A percentile compares a stretch with the other conserved stretches of the same genome.
Evolutionary conservation across 2,329 filamentous ascomycete genomes (phyloP).

Genomic region (Zymoseptoria passerinii): DNA sequence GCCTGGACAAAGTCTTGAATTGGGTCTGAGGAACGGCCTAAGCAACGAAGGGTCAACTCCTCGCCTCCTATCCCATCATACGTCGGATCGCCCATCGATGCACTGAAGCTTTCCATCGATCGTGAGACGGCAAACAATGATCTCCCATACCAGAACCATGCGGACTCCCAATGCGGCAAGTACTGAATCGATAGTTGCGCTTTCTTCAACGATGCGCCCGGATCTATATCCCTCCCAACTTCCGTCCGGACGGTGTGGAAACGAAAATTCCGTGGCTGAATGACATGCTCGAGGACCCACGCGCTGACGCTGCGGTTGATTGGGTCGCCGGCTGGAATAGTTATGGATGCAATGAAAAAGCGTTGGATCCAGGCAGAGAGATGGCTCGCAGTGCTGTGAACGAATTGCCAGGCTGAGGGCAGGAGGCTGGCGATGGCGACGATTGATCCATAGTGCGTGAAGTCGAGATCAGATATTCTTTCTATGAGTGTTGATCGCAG

Average conservation of each 20-base stretch:
- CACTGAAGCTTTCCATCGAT: conserved; percentile 14
- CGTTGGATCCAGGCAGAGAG: conserved; percentile 15
- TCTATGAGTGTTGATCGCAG: conserved; percentile 10
- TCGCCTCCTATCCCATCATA: conserved; percentile 22
- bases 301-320: conserved; percentile 19
- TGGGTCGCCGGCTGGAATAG: conserved; percentile 18
- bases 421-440: conserved; percentile 16
- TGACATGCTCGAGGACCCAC: conserved; percentile 19
- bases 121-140: conserved; percentile 13
- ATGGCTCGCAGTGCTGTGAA: conserved; percentile 14
- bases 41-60: conserved; percentile 32
- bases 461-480: conserved; percentile 15
- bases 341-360: conserved; percentile 19
- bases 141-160: conserved; percentile 17
- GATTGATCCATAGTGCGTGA: conserved; percentile 20
- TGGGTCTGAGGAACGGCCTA: conserved; percentile 38
- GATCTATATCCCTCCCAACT: conserved; percentile 13
- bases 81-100: conserved; percentile 13
- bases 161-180: conserved; percentile 17
- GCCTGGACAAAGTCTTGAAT: conserved; percentile 37
- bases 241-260: conserved; percentile 20
- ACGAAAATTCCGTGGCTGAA: conserved; percentile 14
- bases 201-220: conserved; percentile 18
- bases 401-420: conserved; percentile 14
- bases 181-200: conserved; percentile 16